A percentile compares a stretch with the other conserved stretches of the same genome.
These are phyloP conservation scores for Dioszegia crocea DNA, from an alignment of 768 basidiomycete species.

Conservation along the genomic window DNA sequence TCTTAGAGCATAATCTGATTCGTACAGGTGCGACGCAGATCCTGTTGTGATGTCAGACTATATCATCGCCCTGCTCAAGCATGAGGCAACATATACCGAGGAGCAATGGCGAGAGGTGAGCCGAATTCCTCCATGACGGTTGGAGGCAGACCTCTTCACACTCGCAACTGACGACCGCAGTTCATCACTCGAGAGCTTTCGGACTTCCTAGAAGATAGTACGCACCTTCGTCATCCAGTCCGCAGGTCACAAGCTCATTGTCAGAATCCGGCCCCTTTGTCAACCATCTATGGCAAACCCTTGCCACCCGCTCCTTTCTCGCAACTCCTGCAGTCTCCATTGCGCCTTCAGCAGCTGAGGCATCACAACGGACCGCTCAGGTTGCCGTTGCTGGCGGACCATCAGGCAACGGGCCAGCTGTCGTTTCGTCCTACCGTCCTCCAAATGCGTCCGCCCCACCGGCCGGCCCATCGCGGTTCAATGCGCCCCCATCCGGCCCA, in stretches of 20 bases:
- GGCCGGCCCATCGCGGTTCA: background rate
- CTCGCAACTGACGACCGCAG: slow-evolving; percentile 27
- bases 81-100: slow-evolving; percentile 67
- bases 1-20: background rate
- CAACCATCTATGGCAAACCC: slow-evolving; percentile 75
- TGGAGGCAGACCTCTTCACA: background rate
- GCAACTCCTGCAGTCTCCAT: slow-evolving; percentile 9
- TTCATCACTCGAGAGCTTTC: slow-evolving; percentile 66
- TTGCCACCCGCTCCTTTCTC: slow-evolving; percentile 50
- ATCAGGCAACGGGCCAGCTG: slow-evolving; percentile 10
- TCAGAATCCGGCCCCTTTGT: slow-evolving; percentile 71
- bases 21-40: slow-evolving; percentile 79
- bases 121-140: too few species aligned
- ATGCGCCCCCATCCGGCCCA: background rate
- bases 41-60: slow-evolving; percentile 90
- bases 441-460: slow-evolving; percentile 13
- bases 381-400: slow-evolving; percentile 1
- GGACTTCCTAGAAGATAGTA: slow-evolving; percentile 90
- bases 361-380: background rate
- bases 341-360: slow-evolving; percentile 1
- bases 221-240: slow-evolving; percentile 32
- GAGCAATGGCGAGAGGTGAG: slow-evolving; percentile 71
- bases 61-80: slow-evolving; percentile 85
- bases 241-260: slow-evolving; percentile 15
- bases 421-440: slow-evolving; percentile 37